These are phyloP conservation scores for Talaromyces sp. DNA, from an alignment of 2,329 filamentous ascomycete species.

Conservation along the genomic window DNA sequence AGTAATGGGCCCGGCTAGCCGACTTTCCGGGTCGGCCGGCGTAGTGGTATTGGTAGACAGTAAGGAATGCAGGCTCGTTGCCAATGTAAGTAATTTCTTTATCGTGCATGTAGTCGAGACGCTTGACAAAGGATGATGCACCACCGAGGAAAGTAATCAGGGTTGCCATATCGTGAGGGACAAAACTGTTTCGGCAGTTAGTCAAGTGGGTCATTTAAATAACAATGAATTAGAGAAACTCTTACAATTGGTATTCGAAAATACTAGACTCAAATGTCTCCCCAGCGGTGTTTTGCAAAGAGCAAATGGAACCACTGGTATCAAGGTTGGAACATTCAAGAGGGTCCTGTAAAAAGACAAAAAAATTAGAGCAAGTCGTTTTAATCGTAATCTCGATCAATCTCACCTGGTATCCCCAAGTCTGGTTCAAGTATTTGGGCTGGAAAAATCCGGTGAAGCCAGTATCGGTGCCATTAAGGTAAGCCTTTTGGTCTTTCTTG, in stretches of 20 bases:
- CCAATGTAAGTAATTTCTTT: constrained; percentile 60
- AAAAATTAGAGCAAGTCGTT: not conserved
- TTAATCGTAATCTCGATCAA: constrained; percentile 37
- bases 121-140: constrained; percentile 50
- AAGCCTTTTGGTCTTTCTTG: constrained; percentile 54
- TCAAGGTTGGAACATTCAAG: constrained; percentile 54
- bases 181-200: constrained; percentile 48
- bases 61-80: constrained; percentile 59
- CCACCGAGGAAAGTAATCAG: constrained; percentile 60
- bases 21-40: constrained; percentile 55
- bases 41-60: constrained; percentile 65
- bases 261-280: constrained; percentile 30
- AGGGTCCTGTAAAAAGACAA: constrained; percentile 36
- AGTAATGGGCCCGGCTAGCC: constrained; percentile 52
- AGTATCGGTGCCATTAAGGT: constrained; percentile 52
- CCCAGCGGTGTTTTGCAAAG: constrained; percentile 24
- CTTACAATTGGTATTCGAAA: constrained; percentile 42
- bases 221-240: constrained; percentile 40
- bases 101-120: constrained; percentile 62
- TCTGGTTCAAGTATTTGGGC: constrained; percentile 61
- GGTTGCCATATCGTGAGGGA: constrained; percentile 44
- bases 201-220: constrained; percentile 41
- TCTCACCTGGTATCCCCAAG: constrained; percentile 60
- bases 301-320: constrained; percentile 32
- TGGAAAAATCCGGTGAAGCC: constrained; percentile 67